Conservation (phyloP, 805 yeast genomes). For the Hanseniaspora mollemarum region DNA sequence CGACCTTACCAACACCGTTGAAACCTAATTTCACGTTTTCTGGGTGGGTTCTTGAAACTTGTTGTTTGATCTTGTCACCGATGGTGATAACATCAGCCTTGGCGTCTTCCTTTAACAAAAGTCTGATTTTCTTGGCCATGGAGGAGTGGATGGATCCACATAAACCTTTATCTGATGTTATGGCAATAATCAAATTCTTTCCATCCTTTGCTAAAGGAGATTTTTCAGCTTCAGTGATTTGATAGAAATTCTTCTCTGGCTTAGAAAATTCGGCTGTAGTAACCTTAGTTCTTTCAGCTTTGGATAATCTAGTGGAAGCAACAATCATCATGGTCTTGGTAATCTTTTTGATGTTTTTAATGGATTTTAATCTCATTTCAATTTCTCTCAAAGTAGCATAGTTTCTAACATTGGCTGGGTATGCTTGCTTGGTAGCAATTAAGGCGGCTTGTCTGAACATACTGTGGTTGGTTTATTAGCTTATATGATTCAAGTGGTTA, state of each 20-base stretch:
- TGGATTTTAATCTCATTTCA: constrained; percentile 94
- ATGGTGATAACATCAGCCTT: constrained; percentile 70
- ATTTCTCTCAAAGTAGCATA: constrained; percentile 98
- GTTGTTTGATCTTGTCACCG: constrained; percentile 91
- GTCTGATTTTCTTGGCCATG: constrained; percentile 78
- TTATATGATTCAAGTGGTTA: not conserved
- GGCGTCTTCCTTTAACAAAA: constrained; percentile 48
- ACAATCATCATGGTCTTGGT: constrained; percentile 99
- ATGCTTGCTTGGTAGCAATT: constrained; percentile 2
- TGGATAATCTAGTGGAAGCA: constrained; percentile 90
- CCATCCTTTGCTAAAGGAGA: constrained; percentile 44
- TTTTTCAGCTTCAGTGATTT: constrained; percentile 51
- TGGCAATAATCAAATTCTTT: constrained; percentile 71
- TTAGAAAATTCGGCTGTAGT: constrained; percentile 74
- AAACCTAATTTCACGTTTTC: constrained; percentile 61
- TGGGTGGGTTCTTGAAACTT: constrained; percentile 72
- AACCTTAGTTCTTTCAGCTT: constrained; percentile 90
- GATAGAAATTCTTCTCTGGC: constrained; percentile 67
- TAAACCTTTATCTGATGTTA: constrained; percentile 94
- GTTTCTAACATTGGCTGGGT: constrained; percentile 41
- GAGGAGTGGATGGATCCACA: constrained; percentile 98
- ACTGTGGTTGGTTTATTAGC: not conserved
- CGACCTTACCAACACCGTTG: constrained; percentile 91
- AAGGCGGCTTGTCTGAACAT: constrained; percentile 9
- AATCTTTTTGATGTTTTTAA: constrained; percentile 97